Evolutionary conservation across 2,329 filamentous ascomycete genomes (phyloP), one percentile per base, ranked within the genome.

Genomic region (Dothideomycetes sp.): DNA sequence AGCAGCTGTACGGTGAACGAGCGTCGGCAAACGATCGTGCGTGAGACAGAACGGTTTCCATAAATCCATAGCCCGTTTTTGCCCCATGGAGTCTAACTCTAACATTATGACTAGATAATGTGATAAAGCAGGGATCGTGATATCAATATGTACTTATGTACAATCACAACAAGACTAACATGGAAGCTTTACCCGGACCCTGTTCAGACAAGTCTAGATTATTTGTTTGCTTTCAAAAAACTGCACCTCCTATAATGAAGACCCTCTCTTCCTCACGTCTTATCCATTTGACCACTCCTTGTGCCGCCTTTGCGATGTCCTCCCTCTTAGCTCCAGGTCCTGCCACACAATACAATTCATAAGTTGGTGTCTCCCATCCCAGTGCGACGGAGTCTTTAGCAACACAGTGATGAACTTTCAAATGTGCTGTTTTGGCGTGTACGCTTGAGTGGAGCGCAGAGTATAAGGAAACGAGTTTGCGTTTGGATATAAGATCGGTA

Each of bases 221-320:
- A n/a, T n/a, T n/a, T n/a, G n/a, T n/a, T n/a, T n/a, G 19, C 24
- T 10, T 24, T 41, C 34, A 71, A 47, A 71, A 71, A 15, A 96
- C 89, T 30, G 88, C 91, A n/a, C 91, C 93, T 1, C 91, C 91
- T 56, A 98, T 91, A 45, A 98, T 94, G 57, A 98, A 98, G 5
- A 96, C 68, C 43, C 91, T 72, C 62, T 96, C 88, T 62, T 96
- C 89, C 63, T 98, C 91, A 49, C 80, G 73, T 56, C 84, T 81
- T 2, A 89, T 82, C 88, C 89, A 98, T 56, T 91, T 84, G 5
- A 93, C 80, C 35, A 98, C 78, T 63, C 82, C 81, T 57, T 91
- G 94, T 23, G 88, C 89, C 9, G 82, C 85, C 58, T 89, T 82
- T 8, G 85, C 84, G 53, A 98, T 70, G 9, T 78, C 76, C 41